Percentiles rank a stretch among this genome's conserved stretches.
Conservation (phyloP, 495 filamentous ascomycete genomes). For the Penicillium arizonense region DNA sequence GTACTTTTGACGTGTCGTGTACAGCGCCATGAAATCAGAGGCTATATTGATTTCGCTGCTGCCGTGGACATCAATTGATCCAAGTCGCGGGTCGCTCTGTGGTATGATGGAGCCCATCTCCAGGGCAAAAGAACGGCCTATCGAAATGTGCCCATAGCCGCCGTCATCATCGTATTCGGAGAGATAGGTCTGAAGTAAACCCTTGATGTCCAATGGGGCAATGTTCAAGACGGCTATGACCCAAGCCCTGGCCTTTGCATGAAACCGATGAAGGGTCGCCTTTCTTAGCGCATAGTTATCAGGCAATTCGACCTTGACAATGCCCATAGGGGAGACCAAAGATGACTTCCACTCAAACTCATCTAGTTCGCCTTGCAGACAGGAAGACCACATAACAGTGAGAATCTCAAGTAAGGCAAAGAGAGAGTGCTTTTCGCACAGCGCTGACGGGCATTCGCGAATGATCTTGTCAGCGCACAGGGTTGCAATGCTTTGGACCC, state of each 20-base stretch:
- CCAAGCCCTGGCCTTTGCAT: constrained; percentile 76
- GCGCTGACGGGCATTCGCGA: constrained; percentile 75
- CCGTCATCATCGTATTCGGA: constrained; percentile 90
- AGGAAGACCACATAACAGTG: constrained; percentile 91
- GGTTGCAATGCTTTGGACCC: constrained; percentile 81
- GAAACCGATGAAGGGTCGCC: constrained; percentile 72
- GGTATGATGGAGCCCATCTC: constrained; percentile 91
- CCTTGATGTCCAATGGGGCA: constrained; percentile 92
- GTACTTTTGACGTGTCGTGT: constrained; percentile 95
- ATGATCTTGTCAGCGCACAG: constrained; percentile 83
- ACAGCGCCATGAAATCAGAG: constrained; percentile 93
- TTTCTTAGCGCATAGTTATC: constrained; percentile 82
- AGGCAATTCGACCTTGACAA: constrained; percentile 82
- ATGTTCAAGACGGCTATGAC: constrained; percentile 75
- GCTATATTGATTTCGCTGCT: constrained; percentile 78
- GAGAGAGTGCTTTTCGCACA: constrained; percentile 85
- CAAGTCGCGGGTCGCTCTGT: constrained; percentile 79
- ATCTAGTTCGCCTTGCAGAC: constrained; percentile 89
- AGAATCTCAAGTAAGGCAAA: constrained; percentile 91
- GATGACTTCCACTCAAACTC: constrained; percentile 83
- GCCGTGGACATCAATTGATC: constrained; percentile 68
- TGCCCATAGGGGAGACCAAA: constrained; percentile 69
- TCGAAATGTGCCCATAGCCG: constrained; percentile 80
- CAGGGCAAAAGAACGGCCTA: constrained; percentile 92
- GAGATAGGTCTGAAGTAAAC: constrained; percentile 89